Percentiles rank a stretch among this genome's conserved stretches.
These are phyloP conservation scores for Cantharellus cinnabarinus DNA, from an alignment of 768 basidiomycete species.

Conservation along the genomic window DNA sequence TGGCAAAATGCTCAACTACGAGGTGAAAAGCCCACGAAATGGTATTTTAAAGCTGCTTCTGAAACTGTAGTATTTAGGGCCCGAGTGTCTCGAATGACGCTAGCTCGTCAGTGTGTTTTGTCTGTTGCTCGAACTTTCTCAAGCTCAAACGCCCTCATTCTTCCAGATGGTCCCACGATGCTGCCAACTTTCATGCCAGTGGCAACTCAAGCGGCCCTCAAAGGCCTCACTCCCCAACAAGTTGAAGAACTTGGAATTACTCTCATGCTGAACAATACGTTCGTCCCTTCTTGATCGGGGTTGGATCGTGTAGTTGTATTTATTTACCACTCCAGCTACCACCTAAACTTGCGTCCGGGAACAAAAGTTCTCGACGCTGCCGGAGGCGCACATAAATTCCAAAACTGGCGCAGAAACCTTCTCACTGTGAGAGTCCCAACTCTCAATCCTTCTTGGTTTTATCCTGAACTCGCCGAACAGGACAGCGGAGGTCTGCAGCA, in stretches of 20 bases:
- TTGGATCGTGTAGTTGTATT: constrained; percentile 25
- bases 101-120: constrained; percentile 39
- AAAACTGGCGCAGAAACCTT: constrained; percentile 72
- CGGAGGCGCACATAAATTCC: constrained; percentile 78
- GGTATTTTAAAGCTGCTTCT: not conserved
- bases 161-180: constrained; percentile 55
- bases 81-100: constrained; percentile 65
- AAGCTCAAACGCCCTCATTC: constrained; percentile 3
- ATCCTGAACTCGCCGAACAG: constrained; percentile 19
- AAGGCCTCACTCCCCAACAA: constrained; percentile 73
- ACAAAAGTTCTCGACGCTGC: constrained; percentile 47
- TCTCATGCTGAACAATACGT: constrained; percentile 5
- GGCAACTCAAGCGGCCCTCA: constrained; percentile 81
- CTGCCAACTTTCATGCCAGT: constrained; percentile 89
- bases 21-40: not conserved
- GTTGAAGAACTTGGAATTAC: constrained; percentile 36
- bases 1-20: constrained; percentile 66
- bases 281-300: not conserved
- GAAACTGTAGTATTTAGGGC: constrained; percentile 22
- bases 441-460: not conserved
- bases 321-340: constrained; percentile 24
- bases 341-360: constrained; percentile 72
- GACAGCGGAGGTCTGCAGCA: constrained; percentile 47
- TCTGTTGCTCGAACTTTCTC: constrained; percentile 1
- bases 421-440: constrained; percentile 35